phyloP scores from a whole-genome alignment of 352 stramenopile species.

The Elongisporangium anandrum region DNA sequence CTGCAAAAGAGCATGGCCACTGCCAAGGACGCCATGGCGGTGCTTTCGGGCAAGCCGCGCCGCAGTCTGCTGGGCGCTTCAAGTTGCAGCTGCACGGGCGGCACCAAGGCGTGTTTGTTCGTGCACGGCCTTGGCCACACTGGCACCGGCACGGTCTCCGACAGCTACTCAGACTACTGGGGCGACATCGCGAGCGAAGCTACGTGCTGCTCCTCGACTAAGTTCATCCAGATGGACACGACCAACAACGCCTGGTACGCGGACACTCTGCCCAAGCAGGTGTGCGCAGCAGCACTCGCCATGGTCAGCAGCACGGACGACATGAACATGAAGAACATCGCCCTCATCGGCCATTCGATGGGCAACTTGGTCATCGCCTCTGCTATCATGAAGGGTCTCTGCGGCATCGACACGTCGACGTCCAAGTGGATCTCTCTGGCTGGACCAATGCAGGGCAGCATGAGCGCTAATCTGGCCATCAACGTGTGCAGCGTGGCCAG shows the following conservation, averaged over 20 bases:
- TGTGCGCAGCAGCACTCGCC: slow-evolving; percentile 14
- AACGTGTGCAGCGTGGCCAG: slow-evolving; percentile 12
- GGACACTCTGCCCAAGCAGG: slow-evolving; percentile 9
- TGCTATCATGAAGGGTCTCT: slow-evolving; percentile 21
- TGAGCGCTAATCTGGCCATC: slow-evolving; percentile 10
- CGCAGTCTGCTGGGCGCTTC: slow-evolving; percentile 6
- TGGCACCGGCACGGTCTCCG: slow-evolving; percentile 7
- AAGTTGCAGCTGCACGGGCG: slow-evolving; percentile 7
- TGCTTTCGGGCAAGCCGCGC: slow-evolving; percentile 6
- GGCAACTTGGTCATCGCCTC: slow-evolving; percentile 31
- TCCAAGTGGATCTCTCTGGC: slow-evolving; percentile 40
- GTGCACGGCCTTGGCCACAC: slow-evolving; percentile 19
- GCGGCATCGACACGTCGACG: slow-evolving; percentile 14
- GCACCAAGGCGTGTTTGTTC: slow-evolving; percentile 25
- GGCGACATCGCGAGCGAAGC: slow-evolving; percentile 16
- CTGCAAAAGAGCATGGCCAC: slow-evolving; percentile 6
- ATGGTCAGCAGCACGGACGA: slow-evolving; percentile 7
- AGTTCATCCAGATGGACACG: slow-evolving; percentile 27
- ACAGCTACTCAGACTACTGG: slow-evolving; percentile 17
- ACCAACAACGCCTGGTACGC: slow-evolving; percentile 19
- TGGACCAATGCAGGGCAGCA: slow-evolving; percentile 28
- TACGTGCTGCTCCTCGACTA: slow-evolving; percentile 26
- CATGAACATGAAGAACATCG: slow-evolving; percentile 19
- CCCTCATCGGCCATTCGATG: slow-evolving; percentile 43
- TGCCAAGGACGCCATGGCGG: slow-evolving; percentile 8